phyloP scores from a whole-genome alignment of 345 rosid genomes.

The Toxicodendron radicans region DNA sequence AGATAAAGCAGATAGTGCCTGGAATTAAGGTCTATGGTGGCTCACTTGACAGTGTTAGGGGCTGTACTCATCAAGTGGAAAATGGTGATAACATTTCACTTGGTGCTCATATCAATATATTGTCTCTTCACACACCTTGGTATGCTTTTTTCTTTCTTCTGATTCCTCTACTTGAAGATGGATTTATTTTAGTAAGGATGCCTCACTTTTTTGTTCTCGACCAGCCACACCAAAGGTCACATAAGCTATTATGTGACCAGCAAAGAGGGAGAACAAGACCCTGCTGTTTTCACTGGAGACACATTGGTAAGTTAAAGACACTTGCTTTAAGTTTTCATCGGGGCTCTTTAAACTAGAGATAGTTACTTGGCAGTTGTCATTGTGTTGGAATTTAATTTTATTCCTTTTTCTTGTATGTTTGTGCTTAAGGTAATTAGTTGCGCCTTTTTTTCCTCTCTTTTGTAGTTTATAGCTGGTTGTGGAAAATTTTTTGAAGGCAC shows the following conservation, averaged over 20 bases:
- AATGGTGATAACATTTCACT: conserved; percentile 70
- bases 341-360: neutral
- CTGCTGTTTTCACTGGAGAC: conserved; percentile 91
- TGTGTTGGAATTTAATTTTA: neutral
- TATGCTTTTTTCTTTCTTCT: conserved; percentile 18
- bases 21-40: conserved; percentile 85
- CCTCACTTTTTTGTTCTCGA: conserved; percentile 10
- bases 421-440: neutral
- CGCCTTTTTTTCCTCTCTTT: neutral
- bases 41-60: conserved; percentile 77
- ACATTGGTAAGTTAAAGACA: conserved; percentile 57
- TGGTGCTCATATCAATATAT: conserved; percentile 51
- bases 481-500: conserved; percentile 95
- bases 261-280: conserved; percentile 50
- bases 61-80: conserved; percentile 67
- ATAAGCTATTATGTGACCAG: conserved; percentile 76
- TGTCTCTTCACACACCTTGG: conserved; percentile 93
- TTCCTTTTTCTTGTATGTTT: conserved; percentile 10
- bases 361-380: neutral
- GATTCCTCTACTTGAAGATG: too few relatives aligned
- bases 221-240: conserved; percentile 91
- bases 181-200: neutral
- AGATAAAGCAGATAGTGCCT: conserved; percentile 69
- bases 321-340: neutral
- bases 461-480: conserved; percentile 88